Base-by-base conservation (phyloP, 1,284 basidiomycete genomes). In the Fomitopsis pinicola region DNA sequence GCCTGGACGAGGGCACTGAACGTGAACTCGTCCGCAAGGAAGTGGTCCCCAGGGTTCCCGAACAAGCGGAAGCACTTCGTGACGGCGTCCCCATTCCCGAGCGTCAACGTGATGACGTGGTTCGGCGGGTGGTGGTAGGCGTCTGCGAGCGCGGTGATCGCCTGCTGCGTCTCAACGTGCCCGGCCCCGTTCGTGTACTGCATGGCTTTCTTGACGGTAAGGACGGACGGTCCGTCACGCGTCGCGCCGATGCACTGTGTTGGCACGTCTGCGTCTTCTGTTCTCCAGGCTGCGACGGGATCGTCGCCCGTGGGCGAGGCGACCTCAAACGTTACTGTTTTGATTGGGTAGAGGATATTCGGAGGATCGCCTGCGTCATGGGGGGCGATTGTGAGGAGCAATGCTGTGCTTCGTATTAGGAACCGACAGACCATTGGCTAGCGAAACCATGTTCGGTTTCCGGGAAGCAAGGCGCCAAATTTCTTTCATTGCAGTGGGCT, bases 21-120 rank as follows among this genome's bases (percentile, higher is more conserved):
- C 9, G 78, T 72, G 67, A 77, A 80, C 64, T 81, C 80, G 65
- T 82, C 80, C 9, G 75, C 73, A 36, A 82, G 71, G 66, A 82
- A 79, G 57, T 74, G 72, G 62, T 80, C 78, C n/a, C 76, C 76
- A n/a, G 71, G 71, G 46, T 76, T 72, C 42, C 78, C 76, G 28
- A 81, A 72, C 10, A 81, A 68, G 6, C 77, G 73, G 65, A 77
- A 80, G 48, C 73, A 71, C 67, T 81, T 81, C 9, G 78, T 74
- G 50, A 80, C 74, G n/a, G 72, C 78, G 63, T 77, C 76, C 36
- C 70, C 70, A 66, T 76, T 77, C n/a, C 80, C 80, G 38, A 79
- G 69, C 5, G 77, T 75, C 38, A 80, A 68, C 2, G 74, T 77
- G 48, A 76, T 69, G 59, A 70, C 59, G 60, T 77, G 71, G 64